Base-by-base conservation (phyloP, 331 rosid genomes). In the Rosa hybrid region DNA sequence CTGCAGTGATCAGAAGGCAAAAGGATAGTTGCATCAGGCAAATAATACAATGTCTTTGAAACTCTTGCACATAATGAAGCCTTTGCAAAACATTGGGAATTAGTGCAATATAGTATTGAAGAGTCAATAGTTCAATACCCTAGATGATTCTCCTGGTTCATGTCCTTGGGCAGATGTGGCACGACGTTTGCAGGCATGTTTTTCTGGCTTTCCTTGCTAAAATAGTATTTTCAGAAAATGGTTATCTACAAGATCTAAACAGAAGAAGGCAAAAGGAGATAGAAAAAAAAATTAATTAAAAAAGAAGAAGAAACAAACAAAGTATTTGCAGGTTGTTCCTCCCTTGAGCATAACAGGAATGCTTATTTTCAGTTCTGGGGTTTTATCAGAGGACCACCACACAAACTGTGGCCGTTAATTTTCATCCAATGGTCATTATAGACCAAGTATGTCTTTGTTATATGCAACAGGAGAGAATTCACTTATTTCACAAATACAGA, bases 131-230 rank as follows among this genome's bases (percentile, higher is more conserved):
- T 23, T 9, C 7, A 25, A 17, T 62, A 76, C 80, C 72, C 38
- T 27, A 21, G 60, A 76, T 76, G 80, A 27, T 68, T 27, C 48
- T 45, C 12, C n/a, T 46, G 30, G 39, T 50, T 17, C 64, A 49
- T 3, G 16, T 50, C 21, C 17, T 16, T 50, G 13, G 46, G 27
- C 0, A 34, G 23, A 67, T 20, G 13, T 17, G 9, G 27, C 60
- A 16, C 6, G 34, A 8, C 14, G 48, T 44, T 76, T 76, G 34
- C 49, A 71, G 60, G n/a, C 60, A 46, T 20, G 16, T 48, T 13
- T 50, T n/a, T 75, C 57, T 75, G 79, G 57, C 46, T 14, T 62
- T 48, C 71, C 71, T 27, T 34, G 60, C 80, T 76, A 27, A 45
- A 46, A 76, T 9, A 60, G 20, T 60, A 30, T 59, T 18, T 53